A percentile compares a stretch with the other conserved stretches of the same genome.
phyloP scores from a whole-genome alignment of 345 rosid genomes.

The Cochlearia excelsa region DNA sequence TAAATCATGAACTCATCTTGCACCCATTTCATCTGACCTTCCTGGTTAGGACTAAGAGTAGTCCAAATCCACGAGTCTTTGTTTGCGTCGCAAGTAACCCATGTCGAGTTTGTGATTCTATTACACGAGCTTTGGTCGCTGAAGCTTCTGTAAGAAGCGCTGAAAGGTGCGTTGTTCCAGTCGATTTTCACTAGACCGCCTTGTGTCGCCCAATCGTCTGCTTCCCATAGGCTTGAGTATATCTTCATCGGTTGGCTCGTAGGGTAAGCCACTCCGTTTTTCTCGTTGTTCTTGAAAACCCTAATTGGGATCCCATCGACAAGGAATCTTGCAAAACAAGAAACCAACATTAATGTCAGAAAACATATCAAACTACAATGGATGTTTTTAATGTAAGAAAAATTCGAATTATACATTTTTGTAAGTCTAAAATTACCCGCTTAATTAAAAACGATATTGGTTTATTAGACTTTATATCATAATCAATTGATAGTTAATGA shows the following conservation, averaged over 20 bases:
- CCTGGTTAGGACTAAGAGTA: slow-evolving; percentile 27
- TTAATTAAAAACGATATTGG: too few relatives aligned
- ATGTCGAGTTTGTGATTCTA: slow-evolving; percentile 28
- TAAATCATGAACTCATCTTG: slow-evolving; percentile 51
- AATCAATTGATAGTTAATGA: too few relatives aligned
- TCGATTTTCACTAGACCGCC: slow-evolving; percentile 54
- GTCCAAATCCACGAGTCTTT: slow-evolving; percentile 37
- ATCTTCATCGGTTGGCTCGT: slow-evolving; percentile 49
- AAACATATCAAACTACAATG: background rate
- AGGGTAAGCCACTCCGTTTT: slow-evolving; percentile 48
- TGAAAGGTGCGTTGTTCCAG: slow-evolving; percentile 53
- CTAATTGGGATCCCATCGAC: slow-evolving; percentile 57
- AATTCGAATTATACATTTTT: too few relatives aligned
- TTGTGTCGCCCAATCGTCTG: too few relatives aligned
- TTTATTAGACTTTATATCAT: too few relatives aligned
- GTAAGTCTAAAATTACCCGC: too few relatives aligned
- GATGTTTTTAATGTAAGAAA: background rate
- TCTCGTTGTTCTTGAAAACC: slow-evolving; percentile 55
- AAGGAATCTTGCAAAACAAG: slow-evolving; percentile 37
- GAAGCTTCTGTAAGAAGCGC: slow-evolving; percentile 42
- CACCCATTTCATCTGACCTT: slow-evolving; percentile 48
- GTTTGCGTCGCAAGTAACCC: slow-evolving; percentile 26
- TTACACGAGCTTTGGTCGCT: slow-evolving; percentile 37
- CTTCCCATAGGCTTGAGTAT: slow-evolving; percentile 59
- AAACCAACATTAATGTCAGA: background rate